These are phyloP conservation scores for Dendrocalamus sinicus DNA, from an alignment of 176 grass and related monocot species.

Conservation along the genomic window DNA sequence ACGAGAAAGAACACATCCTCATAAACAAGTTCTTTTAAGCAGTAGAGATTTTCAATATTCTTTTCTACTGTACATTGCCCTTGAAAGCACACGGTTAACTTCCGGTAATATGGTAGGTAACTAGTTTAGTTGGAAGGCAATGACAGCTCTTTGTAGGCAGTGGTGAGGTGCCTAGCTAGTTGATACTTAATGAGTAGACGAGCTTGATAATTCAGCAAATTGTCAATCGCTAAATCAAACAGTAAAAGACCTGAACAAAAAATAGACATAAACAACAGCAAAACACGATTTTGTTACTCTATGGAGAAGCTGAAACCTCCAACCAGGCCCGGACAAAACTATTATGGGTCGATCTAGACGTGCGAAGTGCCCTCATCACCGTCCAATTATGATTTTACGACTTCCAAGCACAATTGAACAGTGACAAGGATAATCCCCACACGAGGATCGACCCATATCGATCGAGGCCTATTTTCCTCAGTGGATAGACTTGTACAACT, in stretches of 20 bases:
- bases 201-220: neutral
- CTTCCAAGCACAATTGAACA: too few species aligned
- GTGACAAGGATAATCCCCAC: too few species aligned
- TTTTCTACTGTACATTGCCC: neutral
- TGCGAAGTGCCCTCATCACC: too few species aligned
- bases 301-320: neutral
- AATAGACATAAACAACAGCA: neutral
- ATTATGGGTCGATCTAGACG: too few species aligned
- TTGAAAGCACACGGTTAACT: neutral
- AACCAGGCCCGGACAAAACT: neutral
- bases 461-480: neutral
- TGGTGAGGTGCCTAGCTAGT: neutral
- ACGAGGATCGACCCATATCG: too few species aligned
- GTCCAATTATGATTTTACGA: too few species aligned
- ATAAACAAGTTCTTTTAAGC: too few species aligned
- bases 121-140: neutral
- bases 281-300: constrained; percentile 2
- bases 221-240: neutral
- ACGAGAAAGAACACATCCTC: too few species aligned
- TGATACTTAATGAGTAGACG: neutral
- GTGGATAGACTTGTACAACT: neutral
- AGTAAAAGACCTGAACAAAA: neutral
- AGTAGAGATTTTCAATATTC: neutral
- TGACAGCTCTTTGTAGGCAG: too few species aligned
- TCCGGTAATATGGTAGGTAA: neutral